A percentile compares a stretch with the other conserved stretches of the same genome.
These are phyloP conservation scores for Chlamydomonas urium DNA, from an alignment of 139 green algal genomes.

Conservation along the genomic window DNA sequence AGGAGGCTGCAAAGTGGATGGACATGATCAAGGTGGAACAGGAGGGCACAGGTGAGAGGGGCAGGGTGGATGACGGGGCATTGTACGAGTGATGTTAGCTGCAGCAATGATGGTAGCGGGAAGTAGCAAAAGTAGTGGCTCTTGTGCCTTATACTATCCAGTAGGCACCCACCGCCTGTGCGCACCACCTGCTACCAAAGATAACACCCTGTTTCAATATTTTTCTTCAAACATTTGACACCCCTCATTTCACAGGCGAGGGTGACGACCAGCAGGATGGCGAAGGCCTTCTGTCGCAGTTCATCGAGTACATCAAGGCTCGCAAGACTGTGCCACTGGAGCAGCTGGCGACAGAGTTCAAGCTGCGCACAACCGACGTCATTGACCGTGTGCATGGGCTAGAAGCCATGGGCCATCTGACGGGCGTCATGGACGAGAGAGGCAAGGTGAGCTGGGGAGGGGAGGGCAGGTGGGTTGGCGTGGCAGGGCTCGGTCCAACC, in stretches of 20 bases:
- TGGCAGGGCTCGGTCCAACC: no score
- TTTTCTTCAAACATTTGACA: background rate
- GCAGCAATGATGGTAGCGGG: background rate
- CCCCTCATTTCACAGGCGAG: conserved; percentile 10
- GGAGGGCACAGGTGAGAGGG: conserved; percentile 45
- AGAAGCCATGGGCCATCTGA: conserved; percentile 70
- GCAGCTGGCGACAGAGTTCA: conserved; percentile 79
- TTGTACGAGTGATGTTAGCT: background rate
- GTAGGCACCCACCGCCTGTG: background rate
- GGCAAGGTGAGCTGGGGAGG: conserved; percentile 68
- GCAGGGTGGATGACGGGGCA: background rate
- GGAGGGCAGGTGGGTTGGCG: background rate
- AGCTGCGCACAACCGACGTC: conserved; percentile 72
- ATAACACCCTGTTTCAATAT: background rate
- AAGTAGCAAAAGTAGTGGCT: background rate
- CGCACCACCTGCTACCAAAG: background rate
- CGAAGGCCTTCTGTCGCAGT: conserved; percentile 56
- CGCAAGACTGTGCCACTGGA: conserved; percentile 86
- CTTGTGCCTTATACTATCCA: background rate
- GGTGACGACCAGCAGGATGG: conserved; percentile 9
- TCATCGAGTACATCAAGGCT: conserved; percentile 55
- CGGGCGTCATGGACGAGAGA: conserved; percentile 91
- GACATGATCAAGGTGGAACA: conserved; percentile 66
- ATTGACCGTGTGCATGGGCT: conserved; percentile 72
- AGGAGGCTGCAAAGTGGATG: conserved; percentile 81